Conservation (phyloP, 1,139 yeast genomes). For the Lodderomyces elongisporus region DNA sequence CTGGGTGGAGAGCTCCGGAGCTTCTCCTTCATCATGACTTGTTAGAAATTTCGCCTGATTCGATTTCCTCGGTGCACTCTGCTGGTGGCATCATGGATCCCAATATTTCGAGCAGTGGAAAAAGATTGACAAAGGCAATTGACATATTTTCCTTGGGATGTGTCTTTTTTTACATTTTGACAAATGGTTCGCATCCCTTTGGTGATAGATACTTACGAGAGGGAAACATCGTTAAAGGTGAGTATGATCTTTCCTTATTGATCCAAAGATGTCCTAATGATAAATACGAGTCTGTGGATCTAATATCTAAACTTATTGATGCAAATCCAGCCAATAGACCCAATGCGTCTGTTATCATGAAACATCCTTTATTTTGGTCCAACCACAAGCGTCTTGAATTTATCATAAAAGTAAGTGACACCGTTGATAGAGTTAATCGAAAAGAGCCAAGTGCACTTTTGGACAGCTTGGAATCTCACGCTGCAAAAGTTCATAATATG, state of each 20-base stretch:
- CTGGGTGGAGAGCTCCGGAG: constrained; percentile 99
- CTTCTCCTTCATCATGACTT: constrained; percentile 48
- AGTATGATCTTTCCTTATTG: constrained; percentile 48
- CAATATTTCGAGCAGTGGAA: constrained; percentile 21
- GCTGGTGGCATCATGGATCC: constrained; percentile 1
- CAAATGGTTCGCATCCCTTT: constrained; percentile 89
- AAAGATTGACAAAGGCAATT: constrained; percentile 81
- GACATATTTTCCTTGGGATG: constrained; percentile 95
- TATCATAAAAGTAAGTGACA: constrained; percentile 78
- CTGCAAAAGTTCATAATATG: constrained; percentile 48
- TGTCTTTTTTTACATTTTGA: constrained; percentile 79
- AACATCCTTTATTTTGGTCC: constrained; percentile 89
- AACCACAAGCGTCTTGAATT: constrained; percentile 74
- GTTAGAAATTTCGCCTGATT: constrained; percentile 37
- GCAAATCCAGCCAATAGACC: constrained; percentile 71
- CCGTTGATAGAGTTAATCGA: constrained; percentile 82
- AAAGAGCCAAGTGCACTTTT: constrained; percentile 79
- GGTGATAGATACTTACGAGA: constrained; percentile 87
- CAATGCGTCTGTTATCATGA: constrained; percentile 58
- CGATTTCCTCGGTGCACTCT: constrained; percentile 33
- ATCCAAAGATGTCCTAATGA: constrained; percentile 40
- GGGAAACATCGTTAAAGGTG: constrained; percentile 76
- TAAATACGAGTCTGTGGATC: constrained; percentile 62
- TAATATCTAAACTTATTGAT: constrained; percentile 68
- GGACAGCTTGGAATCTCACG: constrained; percentile 51